A percentile compares a stretch with the other conserved stretches of the same genome.
These are phyloP conservation scores for Candida insectalens DNA, from an alignment of 805 yeast species.

Conservation along the genomic window DNA sequence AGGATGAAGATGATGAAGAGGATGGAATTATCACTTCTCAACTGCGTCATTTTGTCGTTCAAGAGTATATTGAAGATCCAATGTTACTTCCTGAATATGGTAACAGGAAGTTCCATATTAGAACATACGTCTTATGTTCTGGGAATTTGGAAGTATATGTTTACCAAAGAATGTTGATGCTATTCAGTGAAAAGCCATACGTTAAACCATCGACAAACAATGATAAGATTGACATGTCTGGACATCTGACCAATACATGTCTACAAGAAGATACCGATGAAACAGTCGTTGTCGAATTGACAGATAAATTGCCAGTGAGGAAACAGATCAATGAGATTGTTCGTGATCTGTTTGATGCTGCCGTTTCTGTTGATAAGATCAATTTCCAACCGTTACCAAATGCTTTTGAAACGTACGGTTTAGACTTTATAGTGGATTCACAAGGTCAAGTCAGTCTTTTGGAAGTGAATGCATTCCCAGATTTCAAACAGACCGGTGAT, in stretches of 20 bases:
- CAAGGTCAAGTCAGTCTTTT: slow-evolving; percentile 48
- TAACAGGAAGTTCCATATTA: slow-evolving; percentile 75
- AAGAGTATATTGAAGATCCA: slow-evolving; percentile 67
- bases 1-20: slow-evolving; percentile 31
- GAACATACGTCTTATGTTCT: slow-evolving; percentile 70
- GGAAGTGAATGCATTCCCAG: slow-evolving; percentile 93
- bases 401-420: slow-evolving; percentile 81
- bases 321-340: slow-evolving; percentile 51
- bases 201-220: slow-evolving; percentile 22
- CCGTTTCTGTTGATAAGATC: slow-evolving; percentile 67
- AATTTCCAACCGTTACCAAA: slow-evolving; percentile 75
- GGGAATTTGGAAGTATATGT: slow-evolving; percentile 76
- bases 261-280: slow-evolving; percentile 41
- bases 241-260: slow-evolving; percentile 93
- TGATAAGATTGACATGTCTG: slow-evolving; percentile 37
- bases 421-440: slow-evolving; percentile 72
- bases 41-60: slow-evolving; percentile 83
- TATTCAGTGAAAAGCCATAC: slow-evolving; percentile 62
- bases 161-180: slow-evolving; percentile 66
- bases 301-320: slow-evolving; percentile 37
- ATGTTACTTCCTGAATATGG: slow-evolving; percentile 51
- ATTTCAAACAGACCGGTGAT: slow-evolving; percentile 90
- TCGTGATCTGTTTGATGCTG: slow-evolving; percentile 72
- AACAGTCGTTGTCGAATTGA: slow-evolving; percentile 40
- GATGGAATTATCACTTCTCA: slow-evolving; percentile 79